phyloP scores from a whole-genome alignment of 1,284 basidiomycete genomes.

The Tetrapyrgos nigripes region DNA sequence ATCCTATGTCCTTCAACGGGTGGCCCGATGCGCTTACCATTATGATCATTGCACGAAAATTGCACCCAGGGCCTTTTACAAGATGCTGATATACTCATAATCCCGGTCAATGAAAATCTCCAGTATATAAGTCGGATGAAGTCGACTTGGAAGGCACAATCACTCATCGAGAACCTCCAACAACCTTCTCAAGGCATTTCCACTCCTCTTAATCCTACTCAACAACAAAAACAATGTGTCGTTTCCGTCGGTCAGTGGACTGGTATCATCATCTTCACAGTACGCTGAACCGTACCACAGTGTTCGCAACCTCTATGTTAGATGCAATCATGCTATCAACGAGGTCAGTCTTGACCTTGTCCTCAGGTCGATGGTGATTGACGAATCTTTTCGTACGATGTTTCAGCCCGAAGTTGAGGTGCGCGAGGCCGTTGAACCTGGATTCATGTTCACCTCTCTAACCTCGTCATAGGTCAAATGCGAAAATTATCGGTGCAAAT shows the following conservation, averaged over 20 bases:
- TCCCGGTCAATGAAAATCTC: too few relatives aligned
- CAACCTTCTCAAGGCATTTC: too few relatives aligned
- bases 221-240: conserved; percentile 46
- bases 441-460: conserved; percentile 12
- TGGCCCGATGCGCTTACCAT: too few relatives aligned
- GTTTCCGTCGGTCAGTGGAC: conserved; percentile 41
- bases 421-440: conserved; percentile 24
- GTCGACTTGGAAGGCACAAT: too few relatives aligned
- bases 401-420: conserved; percentile 35
- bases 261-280: neutral
- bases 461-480: conserved; percentile 45
- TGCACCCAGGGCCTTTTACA: too few relatives aligned
- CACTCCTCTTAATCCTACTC: too few relatives aligned
- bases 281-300: conserved; percentile 25
- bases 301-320: conserved; percentile 48
- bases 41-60: too few relatives aligned
- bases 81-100: too few relatives aligned
- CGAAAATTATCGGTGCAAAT: conserved; percentile 47
- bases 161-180: too few relatives aligned
- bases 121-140: too few relatives aligned
- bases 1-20: too few relatives aligned
- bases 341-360: conserved; percentile 19
- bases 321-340: conserved; percentile 44
- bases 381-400: conserved; percentile 8
- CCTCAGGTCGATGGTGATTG: neutral